phyloP scores from a whole-genome alignment of 2,329 filamentous ascomycete species.

The Rachicladosporium sp. region DNA sequence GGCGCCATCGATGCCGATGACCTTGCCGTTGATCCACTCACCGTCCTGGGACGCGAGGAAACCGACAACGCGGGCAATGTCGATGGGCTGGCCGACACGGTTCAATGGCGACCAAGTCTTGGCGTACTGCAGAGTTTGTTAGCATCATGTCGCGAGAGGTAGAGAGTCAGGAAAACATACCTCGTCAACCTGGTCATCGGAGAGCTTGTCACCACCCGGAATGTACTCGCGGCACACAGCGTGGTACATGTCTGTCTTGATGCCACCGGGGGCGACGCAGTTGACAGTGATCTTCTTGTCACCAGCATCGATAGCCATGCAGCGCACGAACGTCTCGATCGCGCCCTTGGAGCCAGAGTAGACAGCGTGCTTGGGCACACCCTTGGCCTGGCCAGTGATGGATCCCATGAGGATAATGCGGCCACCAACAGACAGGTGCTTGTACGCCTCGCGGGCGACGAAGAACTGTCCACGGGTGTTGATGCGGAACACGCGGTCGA shows the following conservation, averaged over 20 bases:
- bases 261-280: slow-evolving; percentile 46
- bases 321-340: slow-evolving; percentile 42
- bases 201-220: slow-evolving; percentile 43
- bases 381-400: slow-evolving; percentile 46
- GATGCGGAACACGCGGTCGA: slow-evolving; percentile 47
- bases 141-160: slow-evolving; percentile 2
- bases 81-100: slow-evolving; percentile 55
- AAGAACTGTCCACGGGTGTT: slow-evolving; percentile 54
- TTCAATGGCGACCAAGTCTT: slow-evolving; percentile 52
- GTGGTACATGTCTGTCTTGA: slow-evolving; percentile 50
- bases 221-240: slow-evolving; percentile 53
- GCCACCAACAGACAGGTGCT: slow-evolving; percentile 39
- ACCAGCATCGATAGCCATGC: slow-evolving; percentile 42
- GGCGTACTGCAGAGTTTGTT: slow-evolving; percentile 36
- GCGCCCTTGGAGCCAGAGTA: slow-evolving; percentile 43
- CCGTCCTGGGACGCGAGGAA: slow-evolving; percentile 46
- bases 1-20: slow-evolving; percentile 36
- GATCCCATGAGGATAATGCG: slow-evolving; percentile 43
- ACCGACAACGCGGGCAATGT: slow-evolving; percentile 54
- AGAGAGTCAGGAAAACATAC: slow-evolving; percentile 10
- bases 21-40: slow-evolving; percentile 44
- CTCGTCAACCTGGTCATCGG: slow-evolving; percentile 46
- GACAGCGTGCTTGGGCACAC: slow-evolving; percentile 41
- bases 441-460: slow-evolving; percentile 45
- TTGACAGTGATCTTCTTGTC: slow-evolving; percentile 48